These are phyloP conservation scores for Fusarium udum DNA, from an alignment of 2,329 filamentous ascomycete genomes.

Conservation along the genomic window DNA sequence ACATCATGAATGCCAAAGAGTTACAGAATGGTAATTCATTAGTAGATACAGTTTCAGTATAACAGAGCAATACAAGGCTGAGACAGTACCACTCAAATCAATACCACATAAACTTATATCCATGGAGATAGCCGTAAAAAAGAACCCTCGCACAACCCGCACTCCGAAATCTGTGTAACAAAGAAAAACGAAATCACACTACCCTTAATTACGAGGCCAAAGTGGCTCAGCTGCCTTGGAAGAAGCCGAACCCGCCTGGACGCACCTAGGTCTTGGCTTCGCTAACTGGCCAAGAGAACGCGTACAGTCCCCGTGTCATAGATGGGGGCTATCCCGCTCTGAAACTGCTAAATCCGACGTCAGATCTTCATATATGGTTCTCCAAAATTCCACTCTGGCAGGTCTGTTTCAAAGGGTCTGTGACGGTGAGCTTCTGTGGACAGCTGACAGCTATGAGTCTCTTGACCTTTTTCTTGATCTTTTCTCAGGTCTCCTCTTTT, in stretches of 20 bases:
- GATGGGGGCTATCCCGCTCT: neutral
- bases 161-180: neutral
- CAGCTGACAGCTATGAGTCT: slow-evolving; percentile 11
- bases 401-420: neutral
- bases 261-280: slow-evolving; percentile 9
- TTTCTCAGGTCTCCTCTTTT: neutral
- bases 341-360: neutral
- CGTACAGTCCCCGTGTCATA: slow-evolving; percentile 15
- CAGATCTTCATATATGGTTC: slow-evolving; percentile 2
- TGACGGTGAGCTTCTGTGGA: neutral
- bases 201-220: slow-evolving; percentile 12
- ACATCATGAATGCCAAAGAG: neutral
- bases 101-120: neutral
- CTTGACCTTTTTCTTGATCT: slow-evolving; percentile 1
- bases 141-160: neutral
- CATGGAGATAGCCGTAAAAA: neutral
- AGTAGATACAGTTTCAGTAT: neutral
- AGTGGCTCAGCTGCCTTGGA: slow-evolving; percentile 34
- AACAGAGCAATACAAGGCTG: neutral
- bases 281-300: slow-evolving; percentile 17
- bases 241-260: slow-evolving; percentile 10
- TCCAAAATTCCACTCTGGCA: neutral
- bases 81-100: neutral
- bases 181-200: neutral
- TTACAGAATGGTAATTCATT: accelerated